A percentile compares a stretch with the other conserved stretches of the same genome.
These are phyloP conservation scores for Citrus hindsii DNA, from an alignment of 345 rosid genomes.

Conservation along the genomic window DNA sequence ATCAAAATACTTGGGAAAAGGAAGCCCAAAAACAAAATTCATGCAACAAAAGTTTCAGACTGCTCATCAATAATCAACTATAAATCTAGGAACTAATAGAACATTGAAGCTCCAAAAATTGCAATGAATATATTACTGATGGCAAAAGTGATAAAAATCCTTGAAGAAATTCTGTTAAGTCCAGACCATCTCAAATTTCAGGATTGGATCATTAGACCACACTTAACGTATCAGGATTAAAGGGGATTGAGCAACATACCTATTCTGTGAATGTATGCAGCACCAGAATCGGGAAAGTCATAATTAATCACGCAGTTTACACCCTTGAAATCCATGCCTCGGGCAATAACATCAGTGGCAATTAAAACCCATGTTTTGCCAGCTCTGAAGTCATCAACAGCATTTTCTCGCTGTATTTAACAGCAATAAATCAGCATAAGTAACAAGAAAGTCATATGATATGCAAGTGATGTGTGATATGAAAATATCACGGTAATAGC, in stretches of 20 bases:
- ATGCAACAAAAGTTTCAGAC: not conserved
- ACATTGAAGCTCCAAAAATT: not conserved
- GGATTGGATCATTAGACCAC: not conserved
- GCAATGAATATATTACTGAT: not conserved
- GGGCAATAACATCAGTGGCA: slow-evolving; percentile 92
- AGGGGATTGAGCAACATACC: slow-evolving; percentile 42
- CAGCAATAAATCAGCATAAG: slow-evolving; percentile 1
- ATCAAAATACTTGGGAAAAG: not conserved
- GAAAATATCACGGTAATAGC: not conserved
- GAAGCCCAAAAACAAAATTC: not conserved
- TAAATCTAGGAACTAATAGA: not conserved
- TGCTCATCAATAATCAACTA: not conserved
- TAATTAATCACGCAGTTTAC: slow-evolving; percentile 88
- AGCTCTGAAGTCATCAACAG: slow-evolving; percentile 76
- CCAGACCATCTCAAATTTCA: not conserved
- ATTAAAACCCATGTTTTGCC: slow-evolving; percentile 92
- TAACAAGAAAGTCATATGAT: not conserved
- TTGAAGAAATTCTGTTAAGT: not conserved
- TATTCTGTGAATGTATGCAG: slow-evolving; percentile 92
- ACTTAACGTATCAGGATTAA: not conserved
- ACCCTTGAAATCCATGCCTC: slow-evolving; percentile 99
- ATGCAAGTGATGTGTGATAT: not conserved
- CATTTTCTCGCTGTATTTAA: slow-evolving; percentile 67
- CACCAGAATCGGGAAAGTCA: slow-evolving; percentile 87
- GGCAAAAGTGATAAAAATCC: not conserved